These are phyloP conservation scores for Sugiyamaella japonica DNA, from an alignment of 1,139 yeast species.

Conservation along the genomic window DNA sequence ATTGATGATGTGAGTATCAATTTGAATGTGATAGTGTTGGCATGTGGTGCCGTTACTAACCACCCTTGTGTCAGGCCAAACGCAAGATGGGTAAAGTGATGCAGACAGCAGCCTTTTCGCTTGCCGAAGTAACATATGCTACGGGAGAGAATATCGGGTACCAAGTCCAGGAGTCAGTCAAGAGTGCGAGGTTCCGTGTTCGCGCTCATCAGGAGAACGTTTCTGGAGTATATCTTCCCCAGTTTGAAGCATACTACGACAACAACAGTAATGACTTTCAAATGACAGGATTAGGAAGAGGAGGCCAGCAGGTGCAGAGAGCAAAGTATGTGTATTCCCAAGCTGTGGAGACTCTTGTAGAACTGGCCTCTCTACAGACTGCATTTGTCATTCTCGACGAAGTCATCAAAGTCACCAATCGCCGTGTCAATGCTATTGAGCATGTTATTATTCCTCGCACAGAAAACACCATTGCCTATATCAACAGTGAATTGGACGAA, in stretches of 20 bases:
- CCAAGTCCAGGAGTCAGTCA: slow-evolving; percentile 93
- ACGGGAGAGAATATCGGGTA: slow-evolving; percentile 94
- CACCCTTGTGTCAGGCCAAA: slow-evolving; percentile 54
- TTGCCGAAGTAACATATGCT: slow-evolving; percentile 96
- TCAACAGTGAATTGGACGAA: slow-evolving; percentile 95
- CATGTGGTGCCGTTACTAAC: background rate
- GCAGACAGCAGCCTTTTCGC: slow-evolving; percentile 97
- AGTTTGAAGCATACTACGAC: slow-evolving; percentile 81
- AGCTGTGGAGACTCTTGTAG: slow-evolving; percentile 95
- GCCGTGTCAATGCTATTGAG: slow-evolving; percentile 98
- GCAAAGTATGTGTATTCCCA: slow-evolving; percentile 91
- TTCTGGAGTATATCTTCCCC: slow-evolving; percentile 91
- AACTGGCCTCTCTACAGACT: slow-evolving; percentile 85
- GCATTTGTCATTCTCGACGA: slow-evolving; percentile 96
- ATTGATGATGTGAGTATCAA: slow-evolving; percentile 66
- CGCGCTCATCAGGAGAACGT: slow-evolving; percentile 94
- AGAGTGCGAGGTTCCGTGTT: slow-evolving; percentile 81
- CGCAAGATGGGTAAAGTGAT: slow-evolving; percentile 97
- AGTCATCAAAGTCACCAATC: slow-evolving; percentile 94
- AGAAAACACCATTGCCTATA: slow-evolving; percentile 87
- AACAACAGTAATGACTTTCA: slow-evolving; percentile 89
- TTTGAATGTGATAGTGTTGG: background rate
- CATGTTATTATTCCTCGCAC: slow-evolving; percentile 98
- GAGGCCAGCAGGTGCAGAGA: slow-evolving; percentile 97
- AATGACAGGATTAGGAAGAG: slow-evolving; percentile 95